Conservation (phyloP, 2,329 filamentous ascomycete species). For the Basipetospora chlamydospora region DNA sequence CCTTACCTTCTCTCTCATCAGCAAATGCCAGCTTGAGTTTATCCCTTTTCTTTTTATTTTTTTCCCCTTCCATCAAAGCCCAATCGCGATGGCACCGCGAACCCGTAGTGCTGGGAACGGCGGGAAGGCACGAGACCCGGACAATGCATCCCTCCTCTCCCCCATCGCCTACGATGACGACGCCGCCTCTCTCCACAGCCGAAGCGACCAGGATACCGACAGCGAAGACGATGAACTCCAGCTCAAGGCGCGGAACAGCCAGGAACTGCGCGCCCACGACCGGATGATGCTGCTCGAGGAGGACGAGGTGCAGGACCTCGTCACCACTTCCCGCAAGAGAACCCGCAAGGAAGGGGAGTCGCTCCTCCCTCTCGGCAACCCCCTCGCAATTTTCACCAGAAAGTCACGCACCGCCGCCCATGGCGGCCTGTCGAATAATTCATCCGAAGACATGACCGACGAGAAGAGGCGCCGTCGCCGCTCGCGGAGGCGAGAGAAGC, state of each 20-base stretch:
- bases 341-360: conserved; percentile 28
- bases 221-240: conserved; percentile 62
- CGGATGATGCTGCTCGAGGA: conserved; percentile 59
- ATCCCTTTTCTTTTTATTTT: too few species aligned
- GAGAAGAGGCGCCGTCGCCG: conserved; percentile 36
- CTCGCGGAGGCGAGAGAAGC: conserved; percentile 36
- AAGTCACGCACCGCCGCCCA: conserved; percentile 18
- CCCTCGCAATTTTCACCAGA: conserved; percentile 4
- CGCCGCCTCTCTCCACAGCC: conserved; percentile 49
- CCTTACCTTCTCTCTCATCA: too few species aligned
- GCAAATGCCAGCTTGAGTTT: too few species aligned
- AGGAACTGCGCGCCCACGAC: conserved; percentile 56
- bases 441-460: conserved; percentile 30
- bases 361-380: conserved; percentile 17
- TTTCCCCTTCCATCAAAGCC: too few species aligned
- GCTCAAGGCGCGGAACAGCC: conserved; percentile 49
- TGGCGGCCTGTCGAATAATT: conserved; percentile 23
- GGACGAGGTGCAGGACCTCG: conserved; percentile 51
- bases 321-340: conserved; percentile 35
- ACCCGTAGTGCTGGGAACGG: background rate
- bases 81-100: background rate
- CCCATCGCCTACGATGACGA: conserved; percentile 54
- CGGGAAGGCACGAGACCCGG: conserved; percentile 7
- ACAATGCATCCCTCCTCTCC: conserved; percentile 39
- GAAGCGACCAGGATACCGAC: conserved; percentile 60